Evolutionary conservation across 208 protist genomes (phyloP).

Genomic region (Acanthamoeba castellanii): DNA sequence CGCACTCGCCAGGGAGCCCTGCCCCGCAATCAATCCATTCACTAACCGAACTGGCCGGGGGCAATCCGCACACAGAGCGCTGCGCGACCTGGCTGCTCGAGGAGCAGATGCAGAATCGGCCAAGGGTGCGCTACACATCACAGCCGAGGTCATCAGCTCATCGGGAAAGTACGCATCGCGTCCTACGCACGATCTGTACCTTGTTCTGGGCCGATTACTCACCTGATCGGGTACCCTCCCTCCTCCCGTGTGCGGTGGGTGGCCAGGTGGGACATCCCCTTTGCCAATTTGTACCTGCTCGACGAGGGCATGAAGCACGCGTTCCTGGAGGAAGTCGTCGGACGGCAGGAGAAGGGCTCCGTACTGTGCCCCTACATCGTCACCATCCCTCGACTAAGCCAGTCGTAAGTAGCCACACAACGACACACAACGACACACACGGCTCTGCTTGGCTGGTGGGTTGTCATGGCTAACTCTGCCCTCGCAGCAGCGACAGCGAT

Average conservation of each 20-base stretch:
- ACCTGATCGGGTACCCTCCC: too few relatives aligned
- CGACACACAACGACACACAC: neutral
- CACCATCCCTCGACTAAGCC: neutral
- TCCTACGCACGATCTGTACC: too few relatives aligned
- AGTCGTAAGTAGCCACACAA: neutral
- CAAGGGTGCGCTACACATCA: neutral
- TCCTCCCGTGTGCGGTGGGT: too few relatives aligned
- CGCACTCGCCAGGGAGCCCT: too few relatives aligned
- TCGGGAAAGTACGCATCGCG: neutral
- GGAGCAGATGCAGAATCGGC: slow-evolving; percentile 10
- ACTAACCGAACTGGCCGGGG: too few relatives aligned
- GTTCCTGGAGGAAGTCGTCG: slow-evolving; percentile 16
- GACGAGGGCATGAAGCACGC: slow-evolving; percentile 34
- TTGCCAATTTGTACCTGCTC: slow-evolving; percentile 53
- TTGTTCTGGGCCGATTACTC: too few relatives aligned
- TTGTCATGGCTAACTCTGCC: neutral
- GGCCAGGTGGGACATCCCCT: slow-evolving; percentile 54
- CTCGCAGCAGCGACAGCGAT: neutral
- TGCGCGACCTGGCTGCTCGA: neutral
- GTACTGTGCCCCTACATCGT: slow-evolving; percentile 15
- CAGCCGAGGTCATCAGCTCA: slow-evolving; percentile 8
- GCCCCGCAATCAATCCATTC: neutral
- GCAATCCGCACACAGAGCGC: neutral
- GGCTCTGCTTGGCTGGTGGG: neutral
- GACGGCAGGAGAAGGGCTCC: neutral